Percentiles rank a stretch among this genome's conserved stretches.
Evolutionary conservation across 352 stramenopile genomes (phyloP).

Genomic region (Phytophthora fragariaefolia): DNA sequence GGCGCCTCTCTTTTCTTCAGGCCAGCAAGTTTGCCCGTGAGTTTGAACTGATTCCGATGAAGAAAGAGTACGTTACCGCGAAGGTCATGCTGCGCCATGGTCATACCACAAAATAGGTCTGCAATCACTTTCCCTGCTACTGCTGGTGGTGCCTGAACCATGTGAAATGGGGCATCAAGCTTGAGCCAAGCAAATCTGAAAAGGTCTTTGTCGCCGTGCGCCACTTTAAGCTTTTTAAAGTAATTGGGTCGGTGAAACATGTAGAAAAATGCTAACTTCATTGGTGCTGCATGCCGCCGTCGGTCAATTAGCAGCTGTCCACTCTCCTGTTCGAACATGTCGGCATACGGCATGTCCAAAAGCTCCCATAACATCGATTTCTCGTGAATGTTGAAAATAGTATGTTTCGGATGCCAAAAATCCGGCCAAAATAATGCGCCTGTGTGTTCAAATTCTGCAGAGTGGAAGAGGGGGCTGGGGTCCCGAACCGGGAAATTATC

Average conservation of each 20-base stretch:
- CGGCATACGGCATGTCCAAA: constrained; percentile 42
- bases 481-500: constrained; percentile 60
- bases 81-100: constrained; percentile 51
- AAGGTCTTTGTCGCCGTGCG: constrained; percentile 68
- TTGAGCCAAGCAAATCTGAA: constrained; percentile 69
- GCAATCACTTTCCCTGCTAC: constrained; percentile 42
- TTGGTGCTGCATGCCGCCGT: constrained; percentile 31
- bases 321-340: constrained; percentile 78
- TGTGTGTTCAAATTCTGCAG: constrained; percentile 35
- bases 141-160: constrained; percentile 50
- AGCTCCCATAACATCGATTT: constrained; percentile 61
- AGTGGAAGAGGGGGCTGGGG: constrained; percentile 54
- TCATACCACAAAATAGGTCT: constrained; percentile 54
- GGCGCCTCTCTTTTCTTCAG: constrained; percentile 24
- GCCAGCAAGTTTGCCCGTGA: constrained; percentile 32
- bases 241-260: constrained; percentile 48
- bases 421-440: constrained; percentile 74
- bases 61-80: constrained; percentile 51
- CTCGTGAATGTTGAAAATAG: constrained; percentile 68
- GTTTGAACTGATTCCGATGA: constrained; percentile 57
- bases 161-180: constrained; percentile 48
- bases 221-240: constrained; percentile 45
- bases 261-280: constrained; percentile 49
- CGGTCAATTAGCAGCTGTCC: constrained; percentile 60
- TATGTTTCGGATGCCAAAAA: constrained; percentile 61